Percentiles rank a stretch among this genome's conserved stretches.
Evolutionary conservation across 495 filamentous ascomycete genomes (phyloP).

Genomic region (Talaromyces borbonicus): DNA sequence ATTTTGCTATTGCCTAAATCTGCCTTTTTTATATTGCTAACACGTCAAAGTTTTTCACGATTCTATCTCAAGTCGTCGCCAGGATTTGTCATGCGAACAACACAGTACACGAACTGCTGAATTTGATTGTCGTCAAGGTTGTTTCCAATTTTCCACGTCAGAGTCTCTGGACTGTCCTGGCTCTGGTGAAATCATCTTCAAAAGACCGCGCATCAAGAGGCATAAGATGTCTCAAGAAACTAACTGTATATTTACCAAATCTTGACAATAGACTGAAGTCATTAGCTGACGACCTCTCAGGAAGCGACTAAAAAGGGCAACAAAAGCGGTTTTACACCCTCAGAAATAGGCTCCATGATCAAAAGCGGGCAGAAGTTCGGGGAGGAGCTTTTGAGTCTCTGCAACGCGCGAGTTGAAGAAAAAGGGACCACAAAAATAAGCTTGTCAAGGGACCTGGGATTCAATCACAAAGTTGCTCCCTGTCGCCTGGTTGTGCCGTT

Average conservation of each 20-base stretch:
- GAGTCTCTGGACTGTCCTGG: constrained; percentile 85
- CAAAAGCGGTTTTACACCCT: constrained; percentile 19
- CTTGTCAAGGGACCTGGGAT: constrained; percentile 63
- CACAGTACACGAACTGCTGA: constrained; percentile 63
- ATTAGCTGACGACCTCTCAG: no score
- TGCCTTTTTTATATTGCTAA: constrained; percentile 11
- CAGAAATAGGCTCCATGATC: constrained; percentile 61
- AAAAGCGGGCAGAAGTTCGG: constrained; percentile 71
- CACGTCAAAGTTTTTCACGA: constrained; percentile 63
- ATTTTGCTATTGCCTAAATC: background rate
- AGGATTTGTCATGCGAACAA: constrained; percentile 78
- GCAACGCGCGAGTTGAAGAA: constrained; percentile 60
- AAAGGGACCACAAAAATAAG: constrained; percentile 56
- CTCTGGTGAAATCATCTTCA: constrained; percentile 55
- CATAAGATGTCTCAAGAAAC: constrained; percentile 38
- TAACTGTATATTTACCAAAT: no score
- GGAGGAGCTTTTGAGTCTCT: constrained; percentile 71
- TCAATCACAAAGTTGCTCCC: constrained; percentile 74
- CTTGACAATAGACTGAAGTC: no score
- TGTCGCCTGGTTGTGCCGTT: constrained; percentile 80
- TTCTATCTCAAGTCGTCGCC: constrained; percentile 83
- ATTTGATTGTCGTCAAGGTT: constrained; percentile 71
- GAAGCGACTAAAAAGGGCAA: constrained; percentile 35
- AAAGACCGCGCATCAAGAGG: constrained; percentile 40
- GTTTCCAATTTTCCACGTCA: constrained; percentile 75